These are phyloP conservation scores for Iris pallida DNA, from an alignment of 116 monocot genomes.

Conservation along the genomic window DNA sequence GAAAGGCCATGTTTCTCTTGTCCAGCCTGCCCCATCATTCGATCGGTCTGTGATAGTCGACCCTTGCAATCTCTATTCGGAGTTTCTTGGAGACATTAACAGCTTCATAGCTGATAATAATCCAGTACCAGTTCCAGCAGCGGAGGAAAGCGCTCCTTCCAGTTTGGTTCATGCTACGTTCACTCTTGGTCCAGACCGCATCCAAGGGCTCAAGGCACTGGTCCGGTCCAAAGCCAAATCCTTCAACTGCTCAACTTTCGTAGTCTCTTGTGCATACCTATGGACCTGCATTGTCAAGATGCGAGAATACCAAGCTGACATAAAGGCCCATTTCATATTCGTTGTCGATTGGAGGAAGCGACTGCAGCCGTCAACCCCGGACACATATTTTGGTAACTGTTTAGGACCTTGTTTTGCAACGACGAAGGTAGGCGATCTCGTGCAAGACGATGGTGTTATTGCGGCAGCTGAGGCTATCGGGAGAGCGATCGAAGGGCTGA, in stretches of 20 bases:
- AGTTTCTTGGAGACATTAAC: too few species aligned
- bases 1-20: neutral
- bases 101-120: neutral
- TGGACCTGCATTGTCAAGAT: slow-evolving; percentile 23
- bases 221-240: neutral
- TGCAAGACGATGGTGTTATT: too few species aligned
- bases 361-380: too few species aligned
- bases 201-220: slow-evolving; percentile 4
- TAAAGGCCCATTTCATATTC: slow-evolving; percentile 12
- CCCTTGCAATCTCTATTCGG: neutral
- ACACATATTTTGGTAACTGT: too few species aligned
- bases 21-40: slow-evolving; percentile 4
- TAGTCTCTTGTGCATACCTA: slow-evolving; percentile 23
- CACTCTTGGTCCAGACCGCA: neutral
- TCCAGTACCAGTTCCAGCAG: neutral
- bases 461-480: too few species aligned
- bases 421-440: too few species aligned
- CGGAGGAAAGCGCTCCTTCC: neutral
- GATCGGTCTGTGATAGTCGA: slow-evolving; percentile 20
- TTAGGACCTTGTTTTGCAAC: too few species aligned
- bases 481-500: too few species aligned
- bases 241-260: slow-evolving; percentile 29
- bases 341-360: too few species aligned
- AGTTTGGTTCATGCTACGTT: too few species aligned
- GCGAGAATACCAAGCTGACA: neutral